Evolutionary conservation across 495 filamentous ascomycete species (phyloP).

Genomic region (Aspergillus coremiiformis): DNA sequence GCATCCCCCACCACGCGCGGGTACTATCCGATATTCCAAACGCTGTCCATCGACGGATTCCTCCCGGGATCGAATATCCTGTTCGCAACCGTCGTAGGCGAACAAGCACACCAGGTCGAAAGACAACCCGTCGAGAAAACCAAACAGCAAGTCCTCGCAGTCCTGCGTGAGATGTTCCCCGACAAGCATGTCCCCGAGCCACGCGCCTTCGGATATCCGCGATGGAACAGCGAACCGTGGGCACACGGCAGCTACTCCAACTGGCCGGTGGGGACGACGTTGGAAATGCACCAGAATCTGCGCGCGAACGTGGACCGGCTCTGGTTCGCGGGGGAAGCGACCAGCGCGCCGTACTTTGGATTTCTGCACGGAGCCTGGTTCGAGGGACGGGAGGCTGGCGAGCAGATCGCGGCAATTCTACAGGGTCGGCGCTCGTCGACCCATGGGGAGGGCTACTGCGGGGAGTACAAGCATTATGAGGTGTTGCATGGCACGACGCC

Average conservation of each 20-base stretch:
- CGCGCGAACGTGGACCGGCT: constrained; percentile 55
- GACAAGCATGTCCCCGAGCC: constrained; percentile 56
- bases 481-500: constrained; percentile 25
- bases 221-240: constrained; percentile 62
- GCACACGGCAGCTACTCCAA: constrained; percentile 64
- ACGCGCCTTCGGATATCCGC: constrained; percentile 59
- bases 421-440: not conserved
- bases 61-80: constrained; percentile 56
- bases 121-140: constrained; percentile 54
- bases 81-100: constrained; percentile 59
- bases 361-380: constrained; percentile 63
- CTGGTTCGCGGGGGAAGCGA: constrained; percentile 69
- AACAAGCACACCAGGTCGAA: constrained; percentile 55
- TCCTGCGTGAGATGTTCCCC: constrained; percentile 60
- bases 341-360: constrained; percentile 60
- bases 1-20: constrained; percentile 55
- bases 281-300: constrained; percentile 64
- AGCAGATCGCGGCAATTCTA: constrained; percentile 40
- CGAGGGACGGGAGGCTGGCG: constrained; percentile 49
- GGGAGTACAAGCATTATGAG: constrained; percentile 20
- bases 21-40: constrained; percentile 65
- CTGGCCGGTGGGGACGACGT: constrained; percentile 57
- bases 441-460: constrained; percentile 6
- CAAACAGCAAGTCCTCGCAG: constrained; percentile 50
- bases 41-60: constrained; percentile 51